phyloP scores from a whole-genome alignment of 2,329 filamentous ascomycete species.

The Epichloe scottii region DNA sequence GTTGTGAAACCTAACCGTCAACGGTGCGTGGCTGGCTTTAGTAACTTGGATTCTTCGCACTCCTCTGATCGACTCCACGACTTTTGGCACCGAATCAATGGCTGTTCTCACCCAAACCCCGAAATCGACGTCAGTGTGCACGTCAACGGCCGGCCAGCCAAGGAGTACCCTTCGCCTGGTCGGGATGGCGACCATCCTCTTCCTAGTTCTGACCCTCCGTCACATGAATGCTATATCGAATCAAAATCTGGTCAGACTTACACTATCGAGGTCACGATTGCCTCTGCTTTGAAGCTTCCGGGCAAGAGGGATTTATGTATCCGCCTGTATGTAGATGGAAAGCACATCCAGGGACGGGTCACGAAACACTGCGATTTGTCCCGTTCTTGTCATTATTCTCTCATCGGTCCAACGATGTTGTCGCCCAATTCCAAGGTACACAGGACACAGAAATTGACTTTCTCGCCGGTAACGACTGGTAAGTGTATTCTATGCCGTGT shows the following conservation, averaged over 20 bases:
- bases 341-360: accelerated
- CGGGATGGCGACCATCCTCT: neutral
- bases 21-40: neutral
- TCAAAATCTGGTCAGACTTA: slow-evolving; percentile 11
- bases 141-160: slow-evolving; percentile 10
- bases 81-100: slow-evolving; percentile 7
- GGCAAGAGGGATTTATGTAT: accelerated
- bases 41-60: neutral
- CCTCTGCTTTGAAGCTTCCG: neutral
- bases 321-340: slow-evolving; percentile 9
- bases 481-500: neutral
- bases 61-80: neutral
- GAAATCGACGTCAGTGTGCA: slow-evolving; percentile 9
- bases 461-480: neutral
- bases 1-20: neutral
- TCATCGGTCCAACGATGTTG: neutral
- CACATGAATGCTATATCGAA: slow-evolving; percentile 13
- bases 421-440: neutral
- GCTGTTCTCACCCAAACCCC: slow-evolving; percentile 9
- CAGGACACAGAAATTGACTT: neutral
- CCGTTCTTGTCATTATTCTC: neutral
- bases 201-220: neutral
- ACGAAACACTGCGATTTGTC: neutral
- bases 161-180: slow-evolving; percentile 10
- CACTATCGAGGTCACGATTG: slow-evolving; percentile 4